phyloP scores from a whole-genome alignment of 202 grass and related monocot genomes.

The Carex arenaria region DNA sequence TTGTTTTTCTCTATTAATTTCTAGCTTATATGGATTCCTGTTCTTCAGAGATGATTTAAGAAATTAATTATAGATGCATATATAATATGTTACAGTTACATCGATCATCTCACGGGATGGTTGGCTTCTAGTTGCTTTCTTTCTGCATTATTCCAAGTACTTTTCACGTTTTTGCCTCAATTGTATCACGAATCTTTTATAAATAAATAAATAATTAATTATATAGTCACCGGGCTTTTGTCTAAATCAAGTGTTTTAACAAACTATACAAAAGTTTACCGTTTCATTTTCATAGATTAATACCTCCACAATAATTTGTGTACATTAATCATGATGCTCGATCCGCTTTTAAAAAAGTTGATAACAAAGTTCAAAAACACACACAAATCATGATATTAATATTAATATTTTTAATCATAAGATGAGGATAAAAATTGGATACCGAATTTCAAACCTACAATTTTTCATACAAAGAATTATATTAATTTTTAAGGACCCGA shows the following conservation, averaged over 20 bases:
- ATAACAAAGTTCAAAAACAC: neutral
- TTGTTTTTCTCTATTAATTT: neutral
- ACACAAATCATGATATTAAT: neutral
- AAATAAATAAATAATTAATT: neutral
- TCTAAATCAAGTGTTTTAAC: neutral
- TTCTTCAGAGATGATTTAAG: neutral
- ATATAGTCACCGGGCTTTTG: neutral
- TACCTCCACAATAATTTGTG: neutral
- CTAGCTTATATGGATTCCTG: neutral
- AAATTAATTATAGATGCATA: neutral
- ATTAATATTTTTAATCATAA: too few species aligned
- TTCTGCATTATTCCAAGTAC: slow-evolving; percentile 5
- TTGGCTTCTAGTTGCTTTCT: slow-evolving; percentile 21
- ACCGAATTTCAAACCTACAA: too few species aligned
- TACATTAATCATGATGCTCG: neutral
- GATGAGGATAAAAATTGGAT: too few species aligned
- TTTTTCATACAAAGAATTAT: too few species aligned
- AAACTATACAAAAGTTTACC: neutral
- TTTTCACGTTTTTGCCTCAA: slow-evolving; percentile 4
- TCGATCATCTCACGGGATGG: neutral
- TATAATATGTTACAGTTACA: neutral
- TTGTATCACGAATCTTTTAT: neutral
- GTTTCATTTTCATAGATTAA: neutral
- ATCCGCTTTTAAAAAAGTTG: neutral
- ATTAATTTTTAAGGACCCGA: too few species aligned